These are phyloP conservation scores for Vaucheria bursata DNA, from an alignment of 352 stramenopile species.

Conservation along the genomic window DNA sequence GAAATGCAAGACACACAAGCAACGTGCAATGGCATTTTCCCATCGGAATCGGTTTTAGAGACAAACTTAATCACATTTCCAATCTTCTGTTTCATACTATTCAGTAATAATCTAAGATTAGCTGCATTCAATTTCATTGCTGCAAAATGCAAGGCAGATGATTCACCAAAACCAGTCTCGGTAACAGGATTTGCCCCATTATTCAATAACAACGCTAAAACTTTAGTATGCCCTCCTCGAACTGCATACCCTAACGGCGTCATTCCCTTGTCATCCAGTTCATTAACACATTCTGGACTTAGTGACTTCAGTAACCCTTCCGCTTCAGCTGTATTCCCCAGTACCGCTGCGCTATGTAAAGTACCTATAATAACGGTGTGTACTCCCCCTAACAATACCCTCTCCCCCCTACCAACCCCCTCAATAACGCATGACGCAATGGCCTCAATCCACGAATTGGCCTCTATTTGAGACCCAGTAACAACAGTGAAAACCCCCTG, in stretches of 20 bases:
- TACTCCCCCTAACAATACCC: neutral
- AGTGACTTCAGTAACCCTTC: neutral
- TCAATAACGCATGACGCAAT: neutral
- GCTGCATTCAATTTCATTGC: too few relatives aligned
- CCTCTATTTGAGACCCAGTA: neutral
- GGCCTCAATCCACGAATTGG: neutral
- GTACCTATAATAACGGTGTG: constrained; percentile 5
- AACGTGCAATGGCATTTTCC: too few relatives aligned
- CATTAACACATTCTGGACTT: neutral
- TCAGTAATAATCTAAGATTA: neutral
- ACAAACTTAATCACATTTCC: too few relatives aligned
- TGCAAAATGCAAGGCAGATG: too few relatives aligned
- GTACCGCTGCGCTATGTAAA: neutral
- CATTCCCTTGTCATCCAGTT: neutral
- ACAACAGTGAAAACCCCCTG: neutral
- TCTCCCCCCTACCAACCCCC: neutral
- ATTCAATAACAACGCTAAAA: too few relatives aligned
- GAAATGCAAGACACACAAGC: neutral
- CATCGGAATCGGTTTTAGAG: too few relatives aligned
- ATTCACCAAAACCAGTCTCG: too few relatives aligned
- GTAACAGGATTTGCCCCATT: too few relatives aligned
- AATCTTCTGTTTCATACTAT: neutral
- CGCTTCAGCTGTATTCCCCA: neutral
- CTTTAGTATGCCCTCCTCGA: too few relatives aligned
- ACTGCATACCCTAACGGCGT: neutral